Evolutionary conservation across 2,329 filamentous ascomycete species (phyloP).

Genomic region (Massarina eburnea): DNA sequence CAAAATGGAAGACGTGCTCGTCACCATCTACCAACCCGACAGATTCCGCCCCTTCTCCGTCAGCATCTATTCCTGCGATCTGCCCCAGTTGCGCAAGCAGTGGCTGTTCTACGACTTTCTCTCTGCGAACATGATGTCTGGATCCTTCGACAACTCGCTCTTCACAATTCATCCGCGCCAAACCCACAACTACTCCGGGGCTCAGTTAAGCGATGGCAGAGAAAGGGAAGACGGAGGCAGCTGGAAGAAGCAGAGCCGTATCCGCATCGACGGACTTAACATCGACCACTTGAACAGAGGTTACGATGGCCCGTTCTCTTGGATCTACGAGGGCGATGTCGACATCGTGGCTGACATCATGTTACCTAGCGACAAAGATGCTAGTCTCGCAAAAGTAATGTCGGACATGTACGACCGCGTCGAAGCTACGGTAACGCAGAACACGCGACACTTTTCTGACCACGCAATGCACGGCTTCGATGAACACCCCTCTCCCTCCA

Average conservation of each 20-base stretch:
- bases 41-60: slow-evolving; percentile 93
- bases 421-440: slow-evolving; percentile 85
- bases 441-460: slow-evolving; percentile 52
- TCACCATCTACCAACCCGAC: slow-evolving; percentile 87
- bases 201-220: slow-evolving; percentile 57
- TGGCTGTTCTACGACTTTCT: slow-evolving; percentile 98
- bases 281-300: slow-evolving; percentile 96
- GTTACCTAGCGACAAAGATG: slow-evolving; percentile 85
- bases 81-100: slow-evolving; percentile 89
- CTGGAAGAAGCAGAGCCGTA: slow-evolving; percentile 95
- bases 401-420: slow-evolving; percentile 96
- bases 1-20: slow-evolving; percentile 88
- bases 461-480: slow-evolving; percentile 36
- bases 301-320: slow-evolving; percentile 90
- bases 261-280: slow-evolving; percentile 88
- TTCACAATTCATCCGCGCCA: slow-evolving; percentile 97
- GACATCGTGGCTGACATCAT: slow-evolving; percentile 96
- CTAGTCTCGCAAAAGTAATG: slow-evolving; percentile 90
- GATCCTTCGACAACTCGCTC: slow-evolving; percentile 90
- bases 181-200: slow-evolving; percentile 75
- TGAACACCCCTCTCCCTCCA: slow-evolving; percentile 18
- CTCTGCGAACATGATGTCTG: slow-evolving; percentile 93
- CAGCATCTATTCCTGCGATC: slow-evolving; percentile 93
- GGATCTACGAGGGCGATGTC: slow-evolving; percentile 96
- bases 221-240: slow-evolving; percentile 66